phyloP scores from a whole-genome alignment of 2,329 filamentous ascomycete species.

The Xylariomycetidae sp. region DNA sequence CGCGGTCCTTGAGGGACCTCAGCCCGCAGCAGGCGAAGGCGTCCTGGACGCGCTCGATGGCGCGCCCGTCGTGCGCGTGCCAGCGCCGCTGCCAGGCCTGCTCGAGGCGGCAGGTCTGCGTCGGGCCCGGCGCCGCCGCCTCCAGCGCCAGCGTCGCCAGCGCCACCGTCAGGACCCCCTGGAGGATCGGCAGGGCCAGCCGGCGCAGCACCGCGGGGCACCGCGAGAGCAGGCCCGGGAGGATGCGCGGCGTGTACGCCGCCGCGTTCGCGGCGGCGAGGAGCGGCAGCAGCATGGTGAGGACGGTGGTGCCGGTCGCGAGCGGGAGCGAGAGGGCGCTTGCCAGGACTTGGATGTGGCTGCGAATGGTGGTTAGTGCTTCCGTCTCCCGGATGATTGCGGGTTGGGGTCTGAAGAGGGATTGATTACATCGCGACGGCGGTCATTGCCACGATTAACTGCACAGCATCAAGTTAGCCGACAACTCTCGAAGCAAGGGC shows the following conservation, averaged over 20 bases:
- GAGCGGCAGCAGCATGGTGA: slow-evolving; percentile 24
- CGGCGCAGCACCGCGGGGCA: slow-evolving; percentile 13
- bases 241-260: slow-evolving; percentile 16
- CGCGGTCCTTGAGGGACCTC: slow-evolving; percentile 48
- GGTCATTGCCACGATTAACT: slow-evolving; percentile 9
- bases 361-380: slow-evolving; percentile 7
- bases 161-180: slow-evolving; percentile 35
- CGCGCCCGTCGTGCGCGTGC: slow-evolving; percentile 37
- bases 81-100: slow-evolving; percentile 51
- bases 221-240: slow-evolving; percentile 6
- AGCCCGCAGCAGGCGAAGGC: slow-evolving; percentile 62
- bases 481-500: not conserved
- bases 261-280: slow-evolving; percentile 22
- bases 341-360: slow-evolving; percentile 23
- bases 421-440: slow-evolving; percentile 13
- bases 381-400: too few relatives aligned
- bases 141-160: slow-evolving; percentile 36
- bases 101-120: slow-evolving; percentile 47
- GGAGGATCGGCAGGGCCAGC: slow-evolving; percentile 33
- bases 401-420: too few relatives aligned
- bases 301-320: slow-evolving; percentile 20
- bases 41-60: slow-evolving; percentile 59
- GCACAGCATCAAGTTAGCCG: slow-evolving; percentile 3
- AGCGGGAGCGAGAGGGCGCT: slow-evolving; percentile 24
- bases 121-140: slow-evolving; percentile 26